These are phyloP conservation scores for Calocybe indica DNA, from an alignment of 768 basidiomycete genomes.

Conservation along the genomic window DNA sequence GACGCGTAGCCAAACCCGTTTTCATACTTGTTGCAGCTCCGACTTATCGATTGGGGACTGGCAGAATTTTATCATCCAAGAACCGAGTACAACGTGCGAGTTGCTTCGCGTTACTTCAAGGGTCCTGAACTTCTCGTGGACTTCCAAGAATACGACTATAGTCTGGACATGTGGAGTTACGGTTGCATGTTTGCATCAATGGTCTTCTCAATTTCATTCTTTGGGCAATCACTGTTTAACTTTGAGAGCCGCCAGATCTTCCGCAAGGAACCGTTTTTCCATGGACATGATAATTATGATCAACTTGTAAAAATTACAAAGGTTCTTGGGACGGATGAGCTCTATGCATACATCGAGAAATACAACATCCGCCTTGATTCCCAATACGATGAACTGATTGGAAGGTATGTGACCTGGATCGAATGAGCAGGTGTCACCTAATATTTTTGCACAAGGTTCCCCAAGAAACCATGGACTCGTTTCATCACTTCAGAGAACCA, in stretches of 20 bases:
- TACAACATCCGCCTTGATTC: conserved; percentile 94
- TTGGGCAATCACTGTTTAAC: conserved; percentile 4
- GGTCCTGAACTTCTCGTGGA: conserved; percentile 95
- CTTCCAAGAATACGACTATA: conserved; percentile 98
- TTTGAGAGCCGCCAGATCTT: conserved; percentile 63
- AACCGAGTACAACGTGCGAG: conserved; percentile 97
- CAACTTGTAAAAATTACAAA: conserved; percentile 98
- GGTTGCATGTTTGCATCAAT: conserved; percentile 99
- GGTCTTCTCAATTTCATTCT: conserved; percentile 38
- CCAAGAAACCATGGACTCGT: conserved; percentile 90
- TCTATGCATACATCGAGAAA: conserved; percentile 89
- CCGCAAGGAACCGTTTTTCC: conserved; percentile 99
- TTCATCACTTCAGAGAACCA: conserved; percentile 97
- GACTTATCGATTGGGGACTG: conserved; percentile 97
- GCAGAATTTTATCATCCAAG: conserved; percentile 98
- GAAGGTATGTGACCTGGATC: conserved; percentile 44
- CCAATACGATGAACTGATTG: conserved; percentile 94
- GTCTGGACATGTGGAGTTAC: conserved; percentile 97
- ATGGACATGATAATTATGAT: conserved; percentile 98
- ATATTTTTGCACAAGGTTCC: conserved; percentile 52
- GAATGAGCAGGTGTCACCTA: conserved; percentile 1
- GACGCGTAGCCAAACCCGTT: conserved; percentile 1
- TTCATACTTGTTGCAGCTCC: conserved; percentile 47
- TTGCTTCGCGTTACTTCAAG: conserved; percentile 97
- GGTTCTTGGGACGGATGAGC: conserved; percentile 93